Base-by-base conservation (phyloP, 306 rosid genomes). In the Canavalia gladiata region DNA sequence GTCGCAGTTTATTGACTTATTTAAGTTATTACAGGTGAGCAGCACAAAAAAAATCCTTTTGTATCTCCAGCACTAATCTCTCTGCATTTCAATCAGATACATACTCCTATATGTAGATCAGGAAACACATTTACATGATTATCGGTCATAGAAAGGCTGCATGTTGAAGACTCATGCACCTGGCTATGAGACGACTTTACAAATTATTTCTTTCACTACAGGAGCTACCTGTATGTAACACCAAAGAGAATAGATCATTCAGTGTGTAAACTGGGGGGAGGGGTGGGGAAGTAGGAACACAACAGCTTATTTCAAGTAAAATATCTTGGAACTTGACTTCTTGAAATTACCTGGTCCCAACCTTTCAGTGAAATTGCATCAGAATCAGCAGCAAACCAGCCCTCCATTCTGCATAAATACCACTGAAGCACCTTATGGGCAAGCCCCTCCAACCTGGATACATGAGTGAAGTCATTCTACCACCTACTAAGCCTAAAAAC, bases 371-470 rank as follows among this genome's bases (percentile, higher is more conserved):
- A 94, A 82, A 94, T 94, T 10, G 93, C 92, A 50, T 94, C 97
- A 59, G 97, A 92, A 88, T 94, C 98, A 43, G 94, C 95, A 57
- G 98, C 93, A 91, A 94, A 94, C 98, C 98, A 94, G 39, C 98
- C 98, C 85, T 94, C 98, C 98, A 94, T 92, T 87, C 98, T 83
- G 82, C 98, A 94, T 64, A 94, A 77, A 81, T 92, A 94, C 98
- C 98, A 94, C 81, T 92, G 98, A 63, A 92, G 93, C 42, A 94
- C 98, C 88, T 92, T 92, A 77, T 91, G 90, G 39, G 90, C 85
- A 76, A 91, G 88, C 58, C 97, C 98, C 62, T 94, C 97, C 92
- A 92, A 77, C 68, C 84, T 81, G 42, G 7, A 63, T 7, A 51
- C 18, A 54, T 52, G 37, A 39, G 67, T 73, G 39, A 72, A 62